A percentile compares a stretch with the other conserved stretches of the same genome.
These are phyloP conservation scores for Pittosporum tobira DNA, from an alignment of 129 eudicot species.

Conservation along the genomic window DNA sequence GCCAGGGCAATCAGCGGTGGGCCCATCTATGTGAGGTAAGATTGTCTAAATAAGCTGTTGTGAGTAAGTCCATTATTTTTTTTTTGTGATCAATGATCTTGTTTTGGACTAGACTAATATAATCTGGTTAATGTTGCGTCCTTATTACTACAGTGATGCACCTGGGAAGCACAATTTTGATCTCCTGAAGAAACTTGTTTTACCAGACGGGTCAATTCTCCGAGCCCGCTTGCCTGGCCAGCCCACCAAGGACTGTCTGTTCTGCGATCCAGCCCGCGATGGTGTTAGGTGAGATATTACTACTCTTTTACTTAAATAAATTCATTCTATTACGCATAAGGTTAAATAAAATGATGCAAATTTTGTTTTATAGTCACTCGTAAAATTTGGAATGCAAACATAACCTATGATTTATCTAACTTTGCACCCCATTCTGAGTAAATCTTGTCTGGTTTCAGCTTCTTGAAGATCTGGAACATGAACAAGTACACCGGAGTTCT, in stretches of 20 bases:
- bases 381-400: no score
- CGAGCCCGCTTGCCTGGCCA: conserved; percentile 71
- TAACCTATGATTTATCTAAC: no score
- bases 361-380: no score
- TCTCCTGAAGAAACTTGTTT: conserved; percentile 56
- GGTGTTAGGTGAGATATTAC: conserved; percentile 35
- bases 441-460: conserved; percentile 29
- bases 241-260: conserved; percentile 67
- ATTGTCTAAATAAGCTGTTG: background rate
- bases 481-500: conserved; percentile 87
- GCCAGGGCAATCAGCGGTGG: conserved; percentile 83
- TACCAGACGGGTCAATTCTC: conserved; percentile 74
- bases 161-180: conserved; percentile 81
- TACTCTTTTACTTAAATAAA: background rate
- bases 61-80: background rate
- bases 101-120: no score
- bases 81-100: background rate
- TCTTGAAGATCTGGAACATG: conserved; percentile 94
- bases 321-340: background rate
- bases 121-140: conserved; percentile 1
- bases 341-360: no score
- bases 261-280: conserved; percentile 68
- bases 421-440: background rate
- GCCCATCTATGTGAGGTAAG: conserved; percentile 69
- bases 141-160: conserved; percentile 50